Base-by-base conservation (phyloP, 176 grass and related monocot genomes). In the Aegilops umbellulata region DNA sequence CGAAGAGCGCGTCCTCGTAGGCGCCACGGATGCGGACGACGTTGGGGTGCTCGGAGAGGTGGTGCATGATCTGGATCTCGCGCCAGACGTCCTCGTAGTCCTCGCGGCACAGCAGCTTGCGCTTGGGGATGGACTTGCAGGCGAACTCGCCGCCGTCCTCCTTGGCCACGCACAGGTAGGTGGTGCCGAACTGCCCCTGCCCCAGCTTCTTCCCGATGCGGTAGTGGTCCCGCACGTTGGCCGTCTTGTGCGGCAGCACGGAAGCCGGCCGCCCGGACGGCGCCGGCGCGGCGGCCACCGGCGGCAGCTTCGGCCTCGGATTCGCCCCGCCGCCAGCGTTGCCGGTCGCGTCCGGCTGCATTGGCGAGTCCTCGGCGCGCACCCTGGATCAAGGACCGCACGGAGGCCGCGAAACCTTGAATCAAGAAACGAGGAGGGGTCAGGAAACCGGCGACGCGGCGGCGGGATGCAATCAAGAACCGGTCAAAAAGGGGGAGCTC, bases 31-130 rank as follows among this genome's bases (percentile, higher is more conserved):
- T 94, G 71, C 95, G 92, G 39, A 97, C 95, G 55, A 97, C 95
- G 83, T 97, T 94, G 4, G 82, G 78, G 81, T 97, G 95, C 78
- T 89, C 92, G 31, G 95, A 97, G 81, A 97, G 95, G 86, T 97
- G 95, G 88, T 97, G 95, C 95, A 95, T 97, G 92, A 97, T 95
- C 91, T 97, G 95, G 95, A 97, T 95, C 95, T 97, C 95, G 82
- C 95, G 90, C 90, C 91, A 93, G 4, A 93, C 95, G 57, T 94
- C 92, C 84, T 95, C 93, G 75, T 95, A 95, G 86, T 97, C 95
- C 76, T 97, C 95, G 25, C 95, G 89, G 89, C 95, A 97, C 30
- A 93, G 65, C 67, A 97, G 93, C 92, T 97, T 97, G 79, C 95
- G 89, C 84, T 97, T 97, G 84, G 95, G 95, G 82, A 95, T 95